Evolutionary conservation across 768 basidiomycete genomes (phyloP), one percentile per base, ranked within the genome.

Genomic region (Trametes maxima): DNA sequence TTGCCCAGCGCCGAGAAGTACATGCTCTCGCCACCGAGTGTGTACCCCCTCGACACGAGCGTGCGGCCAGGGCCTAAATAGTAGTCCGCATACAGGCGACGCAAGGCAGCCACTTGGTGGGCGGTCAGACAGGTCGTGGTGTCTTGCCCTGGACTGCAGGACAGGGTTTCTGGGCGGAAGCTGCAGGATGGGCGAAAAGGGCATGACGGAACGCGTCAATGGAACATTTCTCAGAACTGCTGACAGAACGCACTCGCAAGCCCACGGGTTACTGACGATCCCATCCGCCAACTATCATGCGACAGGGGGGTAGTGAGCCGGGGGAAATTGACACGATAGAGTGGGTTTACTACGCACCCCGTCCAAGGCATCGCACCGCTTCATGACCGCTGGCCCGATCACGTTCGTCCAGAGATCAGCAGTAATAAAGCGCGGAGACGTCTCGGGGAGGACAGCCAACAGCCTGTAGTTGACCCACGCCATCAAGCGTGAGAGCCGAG

Each of bases 301-400:
- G 12, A 17, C 19, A 7, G 42, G 7, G 22, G 39, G 2, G 21
- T 8, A 5, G 16, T 16, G 3, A 54, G 46, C n/a, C 16, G 19
- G 16, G n/a, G 2, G 5, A 4, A 17, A 17, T 10, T 5, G 12
- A 50, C 17, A 11, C 28, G 3, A 33, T 17, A 14, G 8, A 28
- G 2, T 22, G 14, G 37, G 19, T 2, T 10, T 17, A 11, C 28
- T 7, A 53, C 60, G 48, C 17, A 72, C 67, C 22, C 73, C 73
- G 51, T 74, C 73, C 11, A 74, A 49, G 1, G 47, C 59, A 45
- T 74, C 73, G 46, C 73, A 74, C 53, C 73, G 73, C 16, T 59
- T 64, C 50, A 74, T 55, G 2, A 72, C 68, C 54, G 73, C 73
- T 17, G 69, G 57, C 12, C 66, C 65, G 39, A 74, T 69, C 35